Evolutionary conservation across 768 basidiomycete species (phyloP), one percentile per base, ranked within the genome.

Genomic region (Lentinula detonsa): DNA sequence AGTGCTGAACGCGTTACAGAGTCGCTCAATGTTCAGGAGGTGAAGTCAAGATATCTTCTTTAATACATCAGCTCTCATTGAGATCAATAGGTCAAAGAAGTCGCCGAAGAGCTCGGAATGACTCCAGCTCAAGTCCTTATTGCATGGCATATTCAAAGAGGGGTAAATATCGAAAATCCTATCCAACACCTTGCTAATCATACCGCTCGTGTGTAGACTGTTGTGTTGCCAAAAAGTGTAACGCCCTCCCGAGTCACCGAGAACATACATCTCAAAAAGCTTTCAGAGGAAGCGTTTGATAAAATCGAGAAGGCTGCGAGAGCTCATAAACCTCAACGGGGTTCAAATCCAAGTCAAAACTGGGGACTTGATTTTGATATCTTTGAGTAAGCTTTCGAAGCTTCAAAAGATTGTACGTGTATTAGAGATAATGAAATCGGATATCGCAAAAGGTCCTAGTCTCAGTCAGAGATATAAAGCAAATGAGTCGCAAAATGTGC

Each of bases 201-300:
- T 46, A 7, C 11, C 45, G n/a, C 11, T 57, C 15, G 6, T 58
- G 49, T 60, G 31, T 65, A 88, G 87, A 84, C 85, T 51, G 76
- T 87, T 59, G 87, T 87, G 6, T 76, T 93, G 10, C 88, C 91
- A 2, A 93, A 92, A 78, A 89, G 86, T 63, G 88, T 91, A 13
- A 86, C 84, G 3, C 77, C 87, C 10, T 79, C 81, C 48, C 82
- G 88, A 33, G 78, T 93, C 37, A 74, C 78, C 60, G 88, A 90
- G 70, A 93, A 93, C 75, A 73, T 86, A 45, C 75, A 85, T n/a
- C 77, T 78, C 4, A 64, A 62, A 23, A 65, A 64, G 18, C 70
- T 82, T 28, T 77, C 82, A n/a, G 57, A 73, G 5, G 71, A 72
- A 4, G 65, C 75, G 0, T 79, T 81, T 62, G 73, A 80, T 13